Base-by-base conservation (phyloP, 2,329 filamentous ascomycete genomes). In the Exophiala bonariae region DNA sequence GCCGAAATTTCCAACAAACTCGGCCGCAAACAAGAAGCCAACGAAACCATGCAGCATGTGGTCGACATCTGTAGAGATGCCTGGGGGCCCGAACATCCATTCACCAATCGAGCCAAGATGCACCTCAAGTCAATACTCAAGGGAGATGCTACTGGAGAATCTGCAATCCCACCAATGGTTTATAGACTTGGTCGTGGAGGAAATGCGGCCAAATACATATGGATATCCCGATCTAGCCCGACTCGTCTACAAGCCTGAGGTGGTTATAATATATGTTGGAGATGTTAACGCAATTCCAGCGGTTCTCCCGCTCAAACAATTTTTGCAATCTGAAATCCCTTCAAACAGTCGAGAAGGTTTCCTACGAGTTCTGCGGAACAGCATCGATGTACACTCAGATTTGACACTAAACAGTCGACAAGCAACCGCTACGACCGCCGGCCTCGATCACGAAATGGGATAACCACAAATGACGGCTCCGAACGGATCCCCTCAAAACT, bases 181-280 rank as follows among this genome's bases (percentile, higher is more conserved):
- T 59, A 59, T 44, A 42, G 57, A 22, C 34, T 59, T 8, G 57
- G 57, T 5, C 54, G 57, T 36, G 57, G 57, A 20, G 57, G 57
- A 18, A 49, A 43, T 35, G 57, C 57, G 16, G 57, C 57, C 31
- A 59, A 57, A 44, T 54, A 55, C 39, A 52, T 59, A 18, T 59
- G 57, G 57, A 57, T 50, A 41, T 57, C 57, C 9, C 43, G 57
- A 31, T 50, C 51, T 18, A 58, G 55, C 49, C 57, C 57, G 14
- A 55, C 54, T 19, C 40, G 57, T 18, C 37, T 58, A 23, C 53
- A 56, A 33, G 50, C 55, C 33, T 58, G 44, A 59, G 13, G 18
- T 42, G 23, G 23, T 11, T 11, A 26, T 11, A 26, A n/a, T n/a
- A n/a, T n/a, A n/a, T n/a, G n/a, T n/a, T n/a, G n/a, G n/a, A n/a